A percentile compares a stretch with the other conserved stretches of the same genome.
phyloP scores from a whole-genome alignment of 2,329 filamentous ascomycete species.

The Aureobasidium vineae region DNA sequence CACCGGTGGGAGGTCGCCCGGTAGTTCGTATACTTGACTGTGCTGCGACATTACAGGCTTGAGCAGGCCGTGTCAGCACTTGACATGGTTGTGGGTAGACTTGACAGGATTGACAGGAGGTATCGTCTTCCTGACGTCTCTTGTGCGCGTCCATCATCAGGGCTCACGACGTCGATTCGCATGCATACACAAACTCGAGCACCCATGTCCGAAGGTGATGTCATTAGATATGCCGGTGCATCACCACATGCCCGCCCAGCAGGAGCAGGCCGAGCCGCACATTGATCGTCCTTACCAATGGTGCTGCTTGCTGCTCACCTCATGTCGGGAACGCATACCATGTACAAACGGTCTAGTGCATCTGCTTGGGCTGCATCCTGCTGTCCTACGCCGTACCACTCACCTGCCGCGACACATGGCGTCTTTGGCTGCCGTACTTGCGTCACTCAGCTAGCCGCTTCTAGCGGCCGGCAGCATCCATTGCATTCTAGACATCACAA shows the following conservation, averaged over 20 bases:
- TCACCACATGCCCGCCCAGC: slow-evolving; percentile 1
- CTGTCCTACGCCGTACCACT: slow-evolving; percentile 8
- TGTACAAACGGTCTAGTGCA: slow-evolving; percentile 1
- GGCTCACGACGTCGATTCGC: background rate
- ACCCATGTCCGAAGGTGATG: slow-evolving; percentile 23
- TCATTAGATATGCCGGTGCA: background rate
- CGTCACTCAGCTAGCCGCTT: slow-evolving; percentile 11
- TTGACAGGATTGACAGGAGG: background rate
- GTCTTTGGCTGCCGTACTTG: background rate
- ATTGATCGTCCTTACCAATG: background rate
- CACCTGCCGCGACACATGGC: slow-evolving; percentile 16
- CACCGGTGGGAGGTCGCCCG: too few relatives aligned
- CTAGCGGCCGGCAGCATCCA: background rate
- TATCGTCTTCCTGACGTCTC: background rate
- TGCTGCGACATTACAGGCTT: slow-evolving; percentile 5
- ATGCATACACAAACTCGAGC: slow-evolving; percentile 1
- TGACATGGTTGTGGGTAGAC: background rate
- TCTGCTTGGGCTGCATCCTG: slow-evolving; percentile 16
- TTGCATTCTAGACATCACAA: slow-evolving; percentile 13
- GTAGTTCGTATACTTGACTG: slow-evolving; percentile 9
- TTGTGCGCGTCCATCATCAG: background rate
- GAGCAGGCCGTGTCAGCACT: background rate
- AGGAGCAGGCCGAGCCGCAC: slow-evolving; percentile 20
- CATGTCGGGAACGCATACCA: slow-evolving; percentile 2
- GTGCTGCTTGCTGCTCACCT: background rate